Percentiles rank a stretch among this genome's conserved stretches.
Evolutionary conservation across 257 asterid species (phyloP).

Genomic region (Plantago major): DNA sequence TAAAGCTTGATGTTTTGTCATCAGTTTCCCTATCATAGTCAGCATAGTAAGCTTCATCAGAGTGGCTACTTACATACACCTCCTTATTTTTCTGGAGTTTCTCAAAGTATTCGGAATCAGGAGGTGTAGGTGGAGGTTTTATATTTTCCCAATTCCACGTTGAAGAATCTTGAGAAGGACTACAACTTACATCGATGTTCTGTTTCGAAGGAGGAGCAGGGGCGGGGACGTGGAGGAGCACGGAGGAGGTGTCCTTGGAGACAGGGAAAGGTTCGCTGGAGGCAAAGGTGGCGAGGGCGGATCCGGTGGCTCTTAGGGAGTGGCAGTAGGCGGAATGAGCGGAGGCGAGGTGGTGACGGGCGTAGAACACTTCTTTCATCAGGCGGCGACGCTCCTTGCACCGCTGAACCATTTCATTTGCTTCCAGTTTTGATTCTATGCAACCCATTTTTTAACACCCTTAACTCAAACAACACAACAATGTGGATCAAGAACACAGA

Average conservation of each 20-base stretch:
- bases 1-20: conserved; percentile 42
- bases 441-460: conserved; percentile 48
- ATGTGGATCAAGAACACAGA: too few relatives aligned
- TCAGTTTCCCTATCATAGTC: conserved; percentile 12
- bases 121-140: conserved; percentile 95
- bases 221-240: conserved; percentile 52
- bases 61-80: conserved; percentile 17
- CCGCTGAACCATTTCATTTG: conserved; percentile 88
- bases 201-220: conserved; percentile 36
- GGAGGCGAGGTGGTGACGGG: conserved; percentile 91
- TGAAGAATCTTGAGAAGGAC: conserved; percentile 87
- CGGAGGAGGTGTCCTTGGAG: conserved; percentile 76
- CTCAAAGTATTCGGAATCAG: conserved; percentile 72
- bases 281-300: conserved; percentile 78
- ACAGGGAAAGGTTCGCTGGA: conserved; percentile 81
- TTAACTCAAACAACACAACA: too few relatives aligned
- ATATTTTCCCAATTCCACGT: conserved; percentile 97
- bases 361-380: conserved; percentile 68
- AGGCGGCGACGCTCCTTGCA: conserved; percentile 98
- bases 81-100: conserved; percentile 33
- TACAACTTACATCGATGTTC: conserved; percentile 44
- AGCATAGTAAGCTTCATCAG: conserved; percentile 24
- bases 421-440: conserved; percentile 84
- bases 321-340: conserved; percentile 96
- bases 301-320: conserved; percentile 72